Conservation (phyloP, 495 filamentous ascomycete genomes). For the Penicillium angulare region DNA sequence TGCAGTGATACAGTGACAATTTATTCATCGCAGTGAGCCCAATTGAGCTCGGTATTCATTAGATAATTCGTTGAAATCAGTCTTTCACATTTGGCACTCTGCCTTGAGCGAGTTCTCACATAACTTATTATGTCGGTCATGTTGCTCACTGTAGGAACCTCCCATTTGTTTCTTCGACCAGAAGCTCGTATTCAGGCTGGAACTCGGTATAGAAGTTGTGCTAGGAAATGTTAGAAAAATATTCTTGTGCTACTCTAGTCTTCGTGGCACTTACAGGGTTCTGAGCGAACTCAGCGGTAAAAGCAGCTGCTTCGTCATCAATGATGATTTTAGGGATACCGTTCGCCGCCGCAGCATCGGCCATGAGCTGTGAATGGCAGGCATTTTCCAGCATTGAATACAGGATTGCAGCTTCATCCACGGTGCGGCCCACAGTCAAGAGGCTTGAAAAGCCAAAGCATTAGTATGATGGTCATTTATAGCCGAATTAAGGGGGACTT, state of each 20-base stretch:
- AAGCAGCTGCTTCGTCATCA: constrained; percentile 33
- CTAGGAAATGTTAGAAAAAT: constrained; percentile 19
- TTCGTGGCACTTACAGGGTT: constrained; percentile 32
- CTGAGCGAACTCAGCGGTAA: constrained; percentile 40
- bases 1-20: too few relatives aligned
- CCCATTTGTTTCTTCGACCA: constrained; percentile 47
- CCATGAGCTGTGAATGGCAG: constrained; percentile 65
- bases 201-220: constrained; percentile 48
- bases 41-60: too few relatives aligned
- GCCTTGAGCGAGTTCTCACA: too few relatives aligned
- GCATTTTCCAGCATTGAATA: constrained; percentile 64
- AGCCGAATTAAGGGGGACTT: neutral
- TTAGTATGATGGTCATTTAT: neutral
- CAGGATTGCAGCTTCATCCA: constrained; percentile 68
- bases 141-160: constrained; percentile 35
- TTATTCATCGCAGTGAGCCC: too few relatives aligned
- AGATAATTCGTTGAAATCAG: too few relatives aligned
- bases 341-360: constrained; percentile 59
- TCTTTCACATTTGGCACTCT: too few relatives aligned
- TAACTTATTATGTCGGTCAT: too few relatives aligned
- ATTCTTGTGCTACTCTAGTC: neutral
- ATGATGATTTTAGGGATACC: constrained; percentile 58
- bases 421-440: constrained; percentile 59
- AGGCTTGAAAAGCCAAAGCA: constrained; percentile 30
- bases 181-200: constrained; percentile 44